Conservation (phyloP, 2,329 filamentous ascomycete genomes). For the Chrysosphaeria jannelii region DNA sequence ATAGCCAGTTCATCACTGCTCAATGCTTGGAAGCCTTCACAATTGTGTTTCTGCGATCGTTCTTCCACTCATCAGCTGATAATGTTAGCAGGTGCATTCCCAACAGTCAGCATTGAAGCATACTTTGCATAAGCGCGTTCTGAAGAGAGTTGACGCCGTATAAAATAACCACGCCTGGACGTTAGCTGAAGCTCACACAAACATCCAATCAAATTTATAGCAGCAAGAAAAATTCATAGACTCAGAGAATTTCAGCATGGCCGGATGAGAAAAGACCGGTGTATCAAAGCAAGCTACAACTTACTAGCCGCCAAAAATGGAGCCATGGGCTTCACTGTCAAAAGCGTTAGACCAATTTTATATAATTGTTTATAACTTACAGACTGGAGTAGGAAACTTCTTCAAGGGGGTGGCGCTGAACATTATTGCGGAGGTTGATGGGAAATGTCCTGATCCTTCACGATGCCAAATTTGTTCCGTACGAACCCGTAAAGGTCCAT, state of each 20-base stretch:
- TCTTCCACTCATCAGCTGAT: constrained; percentile 77
- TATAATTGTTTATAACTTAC: constrained; percentile 32
- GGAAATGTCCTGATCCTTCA: no score
- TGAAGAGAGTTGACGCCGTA: constrained; percentile 77
- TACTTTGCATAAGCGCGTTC: constrained; percentile 51
- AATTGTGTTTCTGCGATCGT: constrained; percentile 72
- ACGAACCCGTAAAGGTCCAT: no score
- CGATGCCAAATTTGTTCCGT: no score
- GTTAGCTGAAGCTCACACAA: background rate
- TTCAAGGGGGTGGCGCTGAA: constrained; percentile 35
- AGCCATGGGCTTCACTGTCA: constrained; percentile 57
- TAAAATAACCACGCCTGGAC: constrained; percentile 54
- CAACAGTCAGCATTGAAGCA: constrained; percentile 5
- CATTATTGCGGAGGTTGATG: no score
- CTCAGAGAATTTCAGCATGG: background rate
- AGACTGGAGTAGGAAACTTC: constrained; percentile 53
- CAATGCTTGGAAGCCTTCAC: constrained; percentile 11
- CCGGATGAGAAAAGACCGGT: no score
- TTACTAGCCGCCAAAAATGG: constrained; percentile 90
- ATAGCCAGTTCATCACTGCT: background rate
- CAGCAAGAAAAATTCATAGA: background rate
- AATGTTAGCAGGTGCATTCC: constrained; percentile 1
- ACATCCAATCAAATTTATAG: background rate
- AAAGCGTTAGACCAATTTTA: background rate
- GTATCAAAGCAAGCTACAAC: constrained; percentile 8